These are phyloP conservation scores for Buxus sempervirens DNA, from an alignment of 164 flowering plant genomes.

Conservation along the genomic window DNA sequence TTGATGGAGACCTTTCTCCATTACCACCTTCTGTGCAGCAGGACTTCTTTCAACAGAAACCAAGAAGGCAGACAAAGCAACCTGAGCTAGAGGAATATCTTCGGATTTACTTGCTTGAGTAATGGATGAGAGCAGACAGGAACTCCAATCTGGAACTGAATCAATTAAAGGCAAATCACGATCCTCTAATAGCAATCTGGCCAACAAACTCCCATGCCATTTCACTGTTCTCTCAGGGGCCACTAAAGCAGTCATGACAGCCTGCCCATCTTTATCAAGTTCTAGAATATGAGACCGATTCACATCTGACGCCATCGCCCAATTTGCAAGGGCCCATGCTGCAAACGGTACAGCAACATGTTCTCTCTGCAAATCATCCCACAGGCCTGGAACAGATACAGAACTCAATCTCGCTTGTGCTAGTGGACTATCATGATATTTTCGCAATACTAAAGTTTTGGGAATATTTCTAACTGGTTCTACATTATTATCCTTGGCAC, in stretches of 20 bases:
- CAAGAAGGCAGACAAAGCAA: slow-evolving; percentile 86
- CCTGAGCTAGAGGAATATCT: slow-evolving; percentile 67
- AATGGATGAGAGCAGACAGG: slow-evolving; percentile 73
- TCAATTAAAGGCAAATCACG: slow-evolving; percentile 60
- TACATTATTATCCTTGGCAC: slow-evolving; percentile 19
- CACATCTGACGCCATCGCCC: slow-evolving; percentile 85
- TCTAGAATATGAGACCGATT: slow-evolving; percentile 87
- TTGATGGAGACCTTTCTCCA: slow-evolving; percentile 76
- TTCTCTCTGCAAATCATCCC: slow-evolving; percentile 95
- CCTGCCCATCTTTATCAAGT: slow-evolving; percentile 83
- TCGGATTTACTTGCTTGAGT: slow-evolving; percentile 77
- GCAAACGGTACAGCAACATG: slow-evolving; percentile 99
- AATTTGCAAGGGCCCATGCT: slow-evolving; percentile 95
- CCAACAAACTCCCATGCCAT: slow-evolving; percentile 98
- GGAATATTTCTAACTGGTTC: slow-evolving; percentile 22
- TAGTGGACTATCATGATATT: slow-evolving; percentile 29
- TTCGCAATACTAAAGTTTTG: slow-evolving; percentile 31
- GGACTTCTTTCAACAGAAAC: slow-evolving; percentile 74
- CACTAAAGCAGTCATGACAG: slow-evolving; percentile 80
- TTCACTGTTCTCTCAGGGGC: slow-evolving; percentile 97
- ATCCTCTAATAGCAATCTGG: slow-evolving; percentile 76
- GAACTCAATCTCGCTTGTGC: slow-evolving; percentile 38
- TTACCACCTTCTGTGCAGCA: slow-evolving; percentile 50
- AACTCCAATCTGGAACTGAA: slow-evolving; percentile 91
- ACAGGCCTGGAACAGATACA: slow-evolving; percentile 83